Evolutionary conservation across 2,329 filamentous ascomycete species (phyloP).

Genomic region (Penicillium sp.): DNA sequence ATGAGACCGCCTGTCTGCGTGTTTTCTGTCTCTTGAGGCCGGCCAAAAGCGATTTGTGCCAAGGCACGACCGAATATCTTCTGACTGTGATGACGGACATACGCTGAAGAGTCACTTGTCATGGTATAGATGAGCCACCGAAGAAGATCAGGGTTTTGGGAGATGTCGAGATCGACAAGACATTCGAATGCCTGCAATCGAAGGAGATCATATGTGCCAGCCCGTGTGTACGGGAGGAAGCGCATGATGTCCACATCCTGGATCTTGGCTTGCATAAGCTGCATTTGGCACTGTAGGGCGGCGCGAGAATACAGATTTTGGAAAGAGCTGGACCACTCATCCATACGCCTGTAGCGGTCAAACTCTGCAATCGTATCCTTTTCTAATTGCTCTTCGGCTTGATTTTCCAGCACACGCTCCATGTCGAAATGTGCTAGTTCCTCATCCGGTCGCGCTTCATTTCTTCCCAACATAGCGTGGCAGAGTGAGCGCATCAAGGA

Average conservation of each 20-base stretch:
- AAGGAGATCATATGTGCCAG: slow-evolving; percentile 64
- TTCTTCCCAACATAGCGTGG: slow-evolving; percentile 55
- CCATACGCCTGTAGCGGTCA: slow-evolving; percentile 65
- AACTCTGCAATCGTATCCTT: slow-evolving; percentile 64
- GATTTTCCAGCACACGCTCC: slow-evolving; percentile 53
- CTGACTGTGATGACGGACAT: slow-evolving; percentile 59
- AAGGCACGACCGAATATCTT: slow-evolving; percentile 59
- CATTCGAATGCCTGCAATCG: slow-evolving; percentile 64
- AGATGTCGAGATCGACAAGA: slow-evolving; percentile 60
- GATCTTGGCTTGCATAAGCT: slow-evolving; percentile 58
- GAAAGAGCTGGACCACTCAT: slow-evolving; percentile 69
- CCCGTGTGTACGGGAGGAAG: slow-evolving; percentile 64
- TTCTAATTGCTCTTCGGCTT: slow-evolving; percentile 60
- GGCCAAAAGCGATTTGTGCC: slow-evolving; percentile 64
- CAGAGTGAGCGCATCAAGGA: slow-evolving; percentile 71
- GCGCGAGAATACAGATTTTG: slow-evolving; percentile 67
- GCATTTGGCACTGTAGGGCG: slow-evolving; percentile 63
- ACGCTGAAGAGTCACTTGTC: slow-evolving; percentile 61
- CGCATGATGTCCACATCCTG: slow-evolving; percentile 59
- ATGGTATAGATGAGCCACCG: slow-evolving; percentile 62
- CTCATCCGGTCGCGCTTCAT: slow-evolving; percentile 41
- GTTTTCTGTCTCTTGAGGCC: slow-evolving; percentile 40
- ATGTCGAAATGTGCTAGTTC: slow-evolving; percentile 52
- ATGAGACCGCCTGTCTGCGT: slow-evolving; percentile 52
- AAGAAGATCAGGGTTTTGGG: slow-evolving; percentile 56